phyloP scores from a whole-genome alignment of 768 basidiomycete species.

The Boletus eberwhitei region DNA sequence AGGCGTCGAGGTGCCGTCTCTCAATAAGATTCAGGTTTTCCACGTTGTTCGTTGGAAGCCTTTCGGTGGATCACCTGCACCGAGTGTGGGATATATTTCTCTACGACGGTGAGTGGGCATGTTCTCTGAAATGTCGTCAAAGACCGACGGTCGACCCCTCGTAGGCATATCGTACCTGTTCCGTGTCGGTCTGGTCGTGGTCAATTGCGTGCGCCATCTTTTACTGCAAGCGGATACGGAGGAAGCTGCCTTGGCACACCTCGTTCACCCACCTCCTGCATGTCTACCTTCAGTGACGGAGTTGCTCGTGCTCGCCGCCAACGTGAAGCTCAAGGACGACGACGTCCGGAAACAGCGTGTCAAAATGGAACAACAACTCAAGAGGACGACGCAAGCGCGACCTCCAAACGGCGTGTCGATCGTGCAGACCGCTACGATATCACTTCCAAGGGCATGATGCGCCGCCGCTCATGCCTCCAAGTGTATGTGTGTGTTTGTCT shows the following conservation, averaged over 20 bases:
- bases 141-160: neutral
- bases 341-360: conserved; percentile 71
- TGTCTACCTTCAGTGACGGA: conserved; percentile 58
- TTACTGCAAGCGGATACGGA: conserved; percentile 51
- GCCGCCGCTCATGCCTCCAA: neutral
- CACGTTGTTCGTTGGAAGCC: conserved; percentile 61
- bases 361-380: conserved; percentile 73
- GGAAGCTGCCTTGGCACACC: conserved; percentile 44
- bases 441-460: conserved; percentile 26
- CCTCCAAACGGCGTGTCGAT: conserved; percentile 25
- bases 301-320: conserved; percentile 57
- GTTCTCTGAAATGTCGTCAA: neutral
- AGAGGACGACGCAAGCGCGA: conserved; percentile 49
- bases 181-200: conserved; percentile 67
- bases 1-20: neutral
- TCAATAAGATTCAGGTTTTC: conserved; percentile 53
- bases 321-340: conserved; percentile 74
- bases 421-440: conserved; percentile 28
- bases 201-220: conserved; percentile 56
- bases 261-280: conserved; percentile 49
- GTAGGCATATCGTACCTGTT: conserved; percentile 72
- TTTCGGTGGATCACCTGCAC: conserved; percentile 63
- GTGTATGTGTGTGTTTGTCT: neutral
- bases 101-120: conserved; percentile 59
- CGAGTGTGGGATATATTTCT: conserved; percentile 83